These are phyloP conservation scores for Paraurostyla sp. DNA, from an alignment of 73 alveolate genomes.

Conservation along the genomic window DNA sequence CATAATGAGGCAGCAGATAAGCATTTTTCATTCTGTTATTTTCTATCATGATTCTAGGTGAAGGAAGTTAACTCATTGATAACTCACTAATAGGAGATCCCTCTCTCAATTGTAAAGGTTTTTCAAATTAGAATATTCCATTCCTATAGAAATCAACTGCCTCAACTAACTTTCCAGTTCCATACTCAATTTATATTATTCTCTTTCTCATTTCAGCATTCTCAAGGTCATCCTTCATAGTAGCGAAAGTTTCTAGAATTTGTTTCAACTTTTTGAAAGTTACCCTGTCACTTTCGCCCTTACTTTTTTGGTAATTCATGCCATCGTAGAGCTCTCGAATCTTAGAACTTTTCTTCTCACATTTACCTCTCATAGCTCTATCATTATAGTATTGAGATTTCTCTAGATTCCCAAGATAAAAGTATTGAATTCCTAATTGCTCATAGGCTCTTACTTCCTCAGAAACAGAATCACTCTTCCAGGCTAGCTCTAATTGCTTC, in stretches of 20 bases:
- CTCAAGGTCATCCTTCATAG: neutral
- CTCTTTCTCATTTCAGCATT: neutral
- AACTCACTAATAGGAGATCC: slow-evolving; percentile 57
- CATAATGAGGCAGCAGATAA: slow-evolving; percentile 33
- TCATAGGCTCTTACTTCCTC: slow-evolving; percentile 82
- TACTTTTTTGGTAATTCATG: neutral
- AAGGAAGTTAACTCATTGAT: slow-evolving; percentile 48
- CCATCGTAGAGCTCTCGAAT: slow-evolving; percentile 22
- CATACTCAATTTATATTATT: neutral
- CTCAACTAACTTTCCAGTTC: neutral
- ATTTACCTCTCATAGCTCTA: slow-evolving; percentile 77
- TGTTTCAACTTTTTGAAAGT: slow-evolving; percentile 26
- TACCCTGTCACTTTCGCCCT: neutral
- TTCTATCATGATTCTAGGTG: slow-evolving; percentile 41
- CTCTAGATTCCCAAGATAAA: slow-evolving; percentile 78
- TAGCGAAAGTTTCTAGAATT: neutral
- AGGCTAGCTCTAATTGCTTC: slow-evolving; percentile 77
- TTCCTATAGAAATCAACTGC: slow-evolving; percentile 27
- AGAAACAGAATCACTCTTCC: slow-evolving; percentile 68
- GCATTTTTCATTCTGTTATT: slow-evolving; percentile 58
- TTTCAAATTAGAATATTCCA: neutral
- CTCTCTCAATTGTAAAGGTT: neutral
- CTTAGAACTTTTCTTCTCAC: slow-evolving; percentile 63
- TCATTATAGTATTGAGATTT: slow-evolving; percentile 81
- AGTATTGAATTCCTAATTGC: slow-evolving; percentile 78